phyloP scores from a whole-genome alignment of 2,329 filamentous ascomycete species.

The Fusarium mundagurra region DNA sequence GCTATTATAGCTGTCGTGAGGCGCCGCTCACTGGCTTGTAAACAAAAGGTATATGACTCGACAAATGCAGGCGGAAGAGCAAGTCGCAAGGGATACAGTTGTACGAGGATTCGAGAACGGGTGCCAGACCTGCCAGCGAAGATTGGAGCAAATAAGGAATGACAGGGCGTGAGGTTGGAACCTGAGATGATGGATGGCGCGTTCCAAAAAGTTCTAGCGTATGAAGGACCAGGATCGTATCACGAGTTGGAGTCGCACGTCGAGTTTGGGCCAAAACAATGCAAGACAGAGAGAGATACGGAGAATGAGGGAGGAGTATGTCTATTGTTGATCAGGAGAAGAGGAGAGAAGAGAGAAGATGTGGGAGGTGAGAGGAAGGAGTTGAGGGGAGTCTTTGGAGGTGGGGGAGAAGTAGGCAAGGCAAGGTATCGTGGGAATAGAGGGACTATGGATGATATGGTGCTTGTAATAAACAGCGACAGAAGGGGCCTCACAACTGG shows the following conservation, averaged over 20 bases:
- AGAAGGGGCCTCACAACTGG: slow-evolving; percentile 36
- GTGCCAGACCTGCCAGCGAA: slow-evolving; percentile 36
- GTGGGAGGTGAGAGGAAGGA: slow-evolving; percentile 17
- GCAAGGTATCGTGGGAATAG: slow-evolving; percentile 11
- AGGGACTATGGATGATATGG: slow-evolving; percentile 26
- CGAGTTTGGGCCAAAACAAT: slow-evolving; percentile 16
- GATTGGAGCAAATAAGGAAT: slow-evolving; percentile 27
- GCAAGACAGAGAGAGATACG: slow-evolving; percentile 15
- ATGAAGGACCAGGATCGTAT: slow-evolving; percentile 26
- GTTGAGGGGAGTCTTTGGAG: slow-evolving; percentile 22
- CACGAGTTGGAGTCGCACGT: slow-evolving; percentile 34
- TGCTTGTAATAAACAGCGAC: slow-evolving; percentile 23
- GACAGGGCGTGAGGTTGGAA: slow-evolving; percentile 28
- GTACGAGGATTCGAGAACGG: slow-evolving; percentile 17
- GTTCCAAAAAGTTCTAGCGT: slow-evolving; percentile 25
- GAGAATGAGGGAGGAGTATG: slow-evolving; percentile 8
- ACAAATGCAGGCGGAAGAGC: neutral
- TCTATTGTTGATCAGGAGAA: slow-evolving; percentile 17
- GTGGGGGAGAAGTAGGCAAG: slow-evolving; percentile 29
- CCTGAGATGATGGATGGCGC: slow-evolving; percentile 20
- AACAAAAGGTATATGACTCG: slow-evolving; percentile 24
- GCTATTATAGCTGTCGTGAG: slow-evolving; percentile 47
- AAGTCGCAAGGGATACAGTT: slow-evolving; percentile 16
- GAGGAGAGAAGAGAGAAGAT: slow-evolving; percentile 21
- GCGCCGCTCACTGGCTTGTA: slow-evolving; percentile 38